phyloP scores from a whole-genome alignment of 208 protist genomes.

The Endotrypanum monterogeii region DNA sequence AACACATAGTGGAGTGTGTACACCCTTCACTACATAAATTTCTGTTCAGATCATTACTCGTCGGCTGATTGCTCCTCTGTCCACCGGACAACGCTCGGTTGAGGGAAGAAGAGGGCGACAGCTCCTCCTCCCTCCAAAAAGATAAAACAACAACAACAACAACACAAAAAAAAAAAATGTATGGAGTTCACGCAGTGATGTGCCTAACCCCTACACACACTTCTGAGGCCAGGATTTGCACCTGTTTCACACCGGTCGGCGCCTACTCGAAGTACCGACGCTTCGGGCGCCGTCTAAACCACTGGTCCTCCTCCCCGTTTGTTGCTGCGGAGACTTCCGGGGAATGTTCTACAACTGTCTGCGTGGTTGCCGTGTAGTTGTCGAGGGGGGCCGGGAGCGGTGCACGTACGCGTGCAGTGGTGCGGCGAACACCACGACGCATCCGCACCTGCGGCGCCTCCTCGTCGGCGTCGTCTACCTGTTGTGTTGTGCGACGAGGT shows the following conservation, averaged over 20 bases:
- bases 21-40: no score
- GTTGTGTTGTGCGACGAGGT: background rate
- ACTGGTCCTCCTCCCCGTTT: conserved; percentile 28
- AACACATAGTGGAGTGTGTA: no score
- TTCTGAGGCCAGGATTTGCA: no score
- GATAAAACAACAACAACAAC: no score
- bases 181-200: no score
- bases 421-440: conserved; percentile 18
- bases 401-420: conserved; percentile 17
- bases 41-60: no score
- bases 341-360: background rate
- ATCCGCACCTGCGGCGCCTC: conserved; percentile 19
- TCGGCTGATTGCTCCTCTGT: no score
- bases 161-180: no score
- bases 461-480: background rate
- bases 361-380: background rate
- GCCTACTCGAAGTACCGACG: conserved; percentile 41
- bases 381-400: background rate
- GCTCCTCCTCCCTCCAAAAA: no score
- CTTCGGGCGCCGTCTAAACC: conserved; percentile 46
- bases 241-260: background rate
- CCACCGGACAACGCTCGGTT: no score
- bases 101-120: no score
- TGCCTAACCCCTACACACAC: no score
- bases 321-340: background rate